Conservation (phyloP, 2,329 filamentous ascomycete species). For the Scedosporium apiospermum region DNA sequence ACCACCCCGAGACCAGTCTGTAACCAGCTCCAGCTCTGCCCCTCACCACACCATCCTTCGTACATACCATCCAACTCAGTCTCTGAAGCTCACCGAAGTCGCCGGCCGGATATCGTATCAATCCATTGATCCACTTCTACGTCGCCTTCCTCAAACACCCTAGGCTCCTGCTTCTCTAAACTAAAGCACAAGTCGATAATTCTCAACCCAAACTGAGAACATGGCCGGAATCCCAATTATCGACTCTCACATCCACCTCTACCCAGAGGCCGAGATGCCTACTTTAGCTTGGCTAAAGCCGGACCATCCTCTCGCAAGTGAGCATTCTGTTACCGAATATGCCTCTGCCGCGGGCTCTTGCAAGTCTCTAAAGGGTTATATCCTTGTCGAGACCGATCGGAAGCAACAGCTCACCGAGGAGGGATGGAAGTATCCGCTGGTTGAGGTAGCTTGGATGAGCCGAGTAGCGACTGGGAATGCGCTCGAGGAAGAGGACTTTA, state of each 20-base stretch:
- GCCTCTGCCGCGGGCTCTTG: constrained; percentile 30
- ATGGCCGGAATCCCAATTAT: constrained; percentile 53
- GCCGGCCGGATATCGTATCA: too few relatives aligned
- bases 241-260: constrained; percentile 90
- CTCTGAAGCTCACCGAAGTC: too few relatives aligned
- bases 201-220: neutral
- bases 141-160: too few relatives aligned
- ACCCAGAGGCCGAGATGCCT: constrained; percentile 55
- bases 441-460: constrained; percentile 61
- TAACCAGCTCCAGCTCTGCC: too few relatives aligned
- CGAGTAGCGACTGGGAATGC: constrained; percentile 55
- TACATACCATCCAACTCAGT: too few relatives aligned
- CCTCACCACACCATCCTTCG: too few relatives aligned
- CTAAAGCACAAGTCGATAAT: too few relatives aligned
- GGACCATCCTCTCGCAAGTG: constrained; percentile 48
- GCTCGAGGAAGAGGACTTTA: constrained; percentile 39
- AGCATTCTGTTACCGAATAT: constrained; percentile 59
- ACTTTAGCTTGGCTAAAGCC: constrained; percentile 62
- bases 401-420: constrained; percentile 45
- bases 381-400: constrained; percentile 79
- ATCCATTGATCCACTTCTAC: too few relatives aligned
- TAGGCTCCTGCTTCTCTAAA: too few relatives aligned
- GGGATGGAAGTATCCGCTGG: constrained; percentile 59
- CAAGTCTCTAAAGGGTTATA: constrained; percentile 53
- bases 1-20: too few relatives aligned